Base-by-base conservation (phyloP, 2,329 filamentous ascomycete genomes). In the Trichophaea hybrida region DNA sequence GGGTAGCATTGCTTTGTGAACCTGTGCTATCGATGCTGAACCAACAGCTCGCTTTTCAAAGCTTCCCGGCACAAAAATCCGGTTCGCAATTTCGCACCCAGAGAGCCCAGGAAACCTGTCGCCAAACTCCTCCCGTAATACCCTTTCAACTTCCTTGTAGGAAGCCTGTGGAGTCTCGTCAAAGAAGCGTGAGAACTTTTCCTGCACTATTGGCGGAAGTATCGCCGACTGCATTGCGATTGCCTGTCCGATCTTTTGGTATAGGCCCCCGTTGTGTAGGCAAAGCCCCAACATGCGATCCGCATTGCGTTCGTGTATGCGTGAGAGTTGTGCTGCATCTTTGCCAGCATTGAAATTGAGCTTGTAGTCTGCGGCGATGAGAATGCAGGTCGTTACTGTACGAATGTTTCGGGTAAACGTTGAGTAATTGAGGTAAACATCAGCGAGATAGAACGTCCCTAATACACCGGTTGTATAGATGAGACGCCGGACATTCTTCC, bases 191-290 rank as follows among this genome's bases (percentile, higher is more conserved):
- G 85, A 78, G 70, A 98, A 98, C 89, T 96, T 97, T 69, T 84
- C 83, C 75, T 95, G 89, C 68, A 97, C 97, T 72, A 95, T 89
- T 0, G 90, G 87, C 32, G 93, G 93, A 63, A 98, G 75, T 32
- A 97, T 83, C 0, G 91, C 91, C 66, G 86, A 91, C 76, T 98
- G 93, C 93, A 97, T 97, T 12, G 91, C 93, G 66, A 98, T 91
- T 4, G 93, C 93, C 76, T 98, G 93, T 0, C 93, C 93, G 60
- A 98, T 96, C 78, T 98, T 98, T 70, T 97, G 77, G 70, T 97
- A 98, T 15, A 98, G 74, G 0, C 93, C 93, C 61, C 93, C 91
- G 77, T 98, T 98, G 58, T 80, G 76, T 32, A 87, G 80, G 66
- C 97, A 77, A 63, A 98, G 75, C 34, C 91, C 78, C 62, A 88